These are phyloP conservation scores for Rhodocollybia butyracea DNA, from an alignment of 768 basidiomycete species.

Conservation along the genomic window DNA sequence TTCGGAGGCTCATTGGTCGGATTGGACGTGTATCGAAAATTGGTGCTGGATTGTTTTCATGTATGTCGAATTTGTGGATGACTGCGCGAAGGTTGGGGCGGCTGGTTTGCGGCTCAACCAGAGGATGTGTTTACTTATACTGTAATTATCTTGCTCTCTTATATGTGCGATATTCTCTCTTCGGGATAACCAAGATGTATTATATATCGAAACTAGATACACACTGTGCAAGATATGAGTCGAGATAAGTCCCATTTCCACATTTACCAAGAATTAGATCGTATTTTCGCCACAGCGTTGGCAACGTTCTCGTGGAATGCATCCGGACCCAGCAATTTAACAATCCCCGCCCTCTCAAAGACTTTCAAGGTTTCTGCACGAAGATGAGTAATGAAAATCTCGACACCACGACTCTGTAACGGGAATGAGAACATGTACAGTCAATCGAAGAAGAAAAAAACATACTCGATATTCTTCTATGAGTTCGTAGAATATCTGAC, in stretches of 20 bases:
- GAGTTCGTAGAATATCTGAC: constrained; percentile 80
- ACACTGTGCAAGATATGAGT: no score
- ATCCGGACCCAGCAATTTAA: constrained; percentile 44
- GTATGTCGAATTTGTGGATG: constrained; percentile 63
- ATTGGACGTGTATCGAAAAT: constrained; percentile 52
- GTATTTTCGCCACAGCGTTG: constrained; percentile 37
- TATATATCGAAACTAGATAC: no score
- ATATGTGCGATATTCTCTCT: no score
- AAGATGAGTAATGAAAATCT: constrained; percentile 50
- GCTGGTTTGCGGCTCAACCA: constrained; percentile 43
- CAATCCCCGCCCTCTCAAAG: constrained; percentile 50
- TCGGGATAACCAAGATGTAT: no score
- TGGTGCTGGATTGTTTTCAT: constrained; percentile 57
- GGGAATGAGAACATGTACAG: neutral
- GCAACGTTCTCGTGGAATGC: constrained; percentile 49
- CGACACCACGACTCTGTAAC: constrained; percentile 47
- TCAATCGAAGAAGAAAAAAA: neutral
- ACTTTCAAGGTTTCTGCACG: constrained; percentile 33
- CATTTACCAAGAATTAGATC: neutral
- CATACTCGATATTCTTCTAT: constrained; percentile 73
- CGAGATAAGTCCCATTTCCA: no score
- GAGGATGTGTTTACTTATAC: no score
- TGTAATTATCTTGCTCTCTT: no score
- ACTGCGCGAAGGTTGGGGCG: constrained; percentile 67
- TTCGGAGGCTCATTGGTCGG: constrained; percentile 81